Percentiles rank a stretch among this genome's conserved stretches.
phyloP scores from a whole-genome alignment of 208 protist species.

The Leishmania turanica region DNA sequence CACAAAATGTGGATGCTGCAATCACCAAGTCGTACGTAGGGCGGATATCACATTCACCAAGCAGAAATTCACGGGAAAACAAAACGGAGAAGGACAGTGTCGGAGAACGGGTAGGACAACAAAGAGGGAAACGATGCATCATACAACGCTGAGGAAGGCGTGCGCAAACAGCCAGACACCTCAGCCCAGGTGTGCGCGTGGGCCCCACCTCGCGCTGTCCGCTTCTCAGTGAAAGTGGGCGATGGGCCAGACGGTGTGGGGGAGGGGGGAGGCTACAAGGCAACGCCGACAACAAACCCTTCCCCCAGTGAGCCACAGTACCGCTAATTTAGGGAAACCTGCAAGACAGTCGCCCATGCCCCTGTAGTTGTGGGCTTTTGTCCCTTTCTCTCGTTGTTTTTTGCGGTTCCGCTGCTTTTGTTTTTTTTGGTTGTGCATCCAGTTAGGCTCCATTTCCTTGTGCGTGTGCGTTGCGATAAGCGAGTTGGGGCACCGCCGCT shows the following conservation, averaged over 20 bases:
- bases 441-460: too few relatives aligned
- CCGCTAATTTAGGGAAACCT: neutral
- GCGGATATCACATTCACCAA: neutral
- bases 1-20: neutral
- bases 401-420: neutral
- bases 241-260: neutral
- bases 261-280: neutral
- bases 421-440: too few relatives aligned
- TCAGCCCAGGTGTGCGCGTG: neutral
- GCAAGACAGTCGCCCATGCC: neutral
- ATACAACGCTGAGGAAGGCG: neutral
- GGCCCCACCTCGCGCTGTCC: neutral
- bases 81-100: neutral
- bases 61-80: neutral
- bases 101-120: neutral
- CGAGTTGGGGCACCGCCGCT: neutral
- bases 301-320: neutral
- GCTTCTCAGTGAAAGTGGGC: neutral
- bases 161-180: too few relatives aligned
- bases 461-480: neutral
- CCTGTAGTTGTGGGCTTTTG: neutral
- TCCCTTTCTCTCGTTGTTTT: neutral
- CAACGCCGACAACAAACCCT: neutral
- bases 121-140: neutral
- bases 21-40: neutral